Base-by-base conservation (phyloP, 257 asterid genomes). In the Anisodus acutangulus region DNA sequence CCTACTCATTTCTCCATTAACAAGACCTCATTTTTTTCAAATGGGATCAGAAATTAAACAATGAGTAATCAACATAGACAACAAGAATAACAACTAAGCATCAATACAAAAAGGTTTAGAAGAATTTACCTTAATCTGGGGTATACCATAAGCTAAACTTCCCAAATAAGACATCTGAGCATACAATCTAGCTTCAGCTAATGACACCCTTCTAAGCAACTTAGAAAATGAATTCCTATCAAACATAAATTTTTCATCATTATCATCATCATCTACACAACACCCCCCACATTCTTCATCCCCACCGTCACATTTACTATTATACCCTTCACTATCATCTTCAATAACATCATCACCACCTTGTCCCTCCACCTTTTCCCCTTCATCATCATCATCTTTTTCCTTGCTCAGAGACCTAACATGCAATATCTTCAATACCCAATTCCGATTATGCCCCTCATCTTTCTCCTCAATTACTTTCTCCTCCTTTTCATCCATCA, bases 81-180 rank as follows among this genome's bases (percentile, higher is more conserved):
- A 64, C 43, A 64, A 64, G 16, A 67, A 53, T 39, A 19, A 63
- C 83, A 68, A 83, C 49, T 81, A 45, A 10, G 84, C 57, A 49
- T 62, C 59, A 45, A 22, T 8, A 4, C 37, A 31, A 43, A 71
- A 72, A 80, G 5, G 41, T 9, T 76, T 17, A 6, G 19, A 59
- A 62, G 81, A 49, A 80, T 83, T 19, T 78, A 97, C 99, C 99
- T 95, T 95, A 85, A 97, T 97, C 78, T 88, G 92, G 26, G 99
- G 88, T 0, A 97, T 91, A 13, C 93, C 86, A 89, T 97, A 97
- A 87, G 99, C 98, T 91, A 95, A 88, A 81, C 86, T 89, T 69
- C 99, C 98, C 90, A 97, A 88, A 88, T 90, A 91, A 78, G 97
- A 92, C 96, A 97, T 85, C 78, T 85, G 88, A 67, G 98, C 94